Percentiles rank a stretch among this genome's conserved stretches.
Conservation (phyloP, 768 basidiomycete species). For the Suillus luteus region DNA sequence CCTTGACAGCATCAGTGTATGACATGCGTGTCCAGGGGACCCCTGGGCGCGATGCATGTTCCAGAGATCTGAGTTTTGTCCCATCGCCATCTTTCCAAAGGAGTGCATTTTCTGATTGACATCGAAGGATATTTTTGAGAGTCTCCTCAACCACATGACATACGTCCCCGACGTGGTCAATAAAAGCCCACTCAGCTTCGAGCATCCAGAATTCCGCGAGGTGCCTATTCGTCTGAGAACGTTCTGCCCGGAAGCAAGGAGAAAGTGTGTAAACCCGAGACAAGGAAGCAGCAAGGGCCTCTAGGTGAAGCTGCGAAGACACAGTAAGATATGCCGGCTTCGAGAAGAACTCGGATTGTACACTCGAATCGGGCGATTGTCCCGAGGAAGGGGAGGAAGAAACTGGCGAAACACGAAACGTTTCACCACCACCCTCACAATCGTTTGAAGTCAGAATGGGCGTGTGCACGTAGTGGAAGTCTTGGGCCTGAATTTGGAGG, state of each 20-base stretch:
- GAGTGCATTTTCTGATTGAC: slow-evolving; percentile 26
- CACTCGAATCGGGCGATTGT: slow-evolving; percentile 17
- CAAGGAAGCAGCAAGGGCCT: slow-evolving; percentile 76
- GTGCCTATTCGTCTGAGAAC: slow-evolving; percentile 85
- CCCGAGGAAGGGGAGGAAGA: slow-evolving; percentile 23
- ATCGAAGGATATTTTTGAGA: slow-evolving; percentile 41
- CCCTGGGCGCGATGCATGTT: slow-evolving; percentile 35
- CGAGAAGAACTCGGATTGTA: slow-evolving; percentile 65
- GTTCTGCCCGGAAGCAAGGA: slow-evolving; percentile 94
- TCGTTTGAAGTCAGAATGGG: slow-evolving; percentile 91
- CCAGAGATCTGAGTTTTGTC: slow-evolving; percentile 36
- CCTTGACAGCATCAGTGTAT: slow-evolving; percentile 74
- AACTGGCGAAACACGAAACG: slow-evolving; percentile 67
- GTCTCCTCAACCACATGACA: slow-evolving; percentile 59
- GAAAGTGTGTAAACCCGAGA: slow-evolving; percentile 89
- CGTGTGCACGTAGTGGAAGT: slow-evolving; percentile 77
- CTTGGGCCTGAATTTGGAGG: slow-evolving; percentile 54
- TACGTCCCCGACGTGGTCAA: slow-evolving; percentile 46
- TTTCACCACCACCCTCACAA: slow-evolving; percentile 95
- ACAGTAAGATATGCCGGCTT: slow-evolving; percentile 86
- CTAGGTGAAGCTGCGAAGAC: slow-evolving; percentile 94
- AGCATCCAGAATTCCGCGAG: slow-evolving; percentile 99
- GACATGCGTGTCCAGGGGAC: slow-evolving; percentile 69
- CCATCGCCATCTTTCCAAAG: slow-evolving; percentile 46
- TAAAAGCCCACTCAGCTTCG: slow-evolving; percentile 88